Conservation (phyloP, 352 stramenopile genomes). For the Ophiocytium majus region DNA sequence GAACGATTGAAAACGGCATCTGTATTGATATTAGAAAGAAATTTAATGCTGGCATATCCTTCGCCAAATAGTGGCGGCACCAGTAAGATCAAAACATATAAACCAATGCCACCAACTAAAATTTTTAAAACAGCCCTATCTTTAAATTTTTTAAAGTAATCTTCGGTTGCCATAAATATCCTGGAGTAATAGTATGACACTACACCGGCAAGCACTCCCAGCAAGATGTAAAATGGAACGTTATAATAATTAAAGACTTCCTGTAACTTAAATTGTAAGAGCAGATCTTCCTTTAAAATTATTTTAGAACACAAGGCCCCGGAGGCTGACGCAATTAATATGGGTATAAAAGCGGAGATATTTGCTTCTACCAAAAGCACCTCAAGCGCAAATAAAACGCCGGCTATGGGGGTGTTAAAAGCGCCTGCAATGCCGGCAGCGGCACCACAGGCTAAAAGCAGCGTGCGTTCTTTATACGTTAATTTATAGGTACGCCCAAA, state of each 20-base stretch:
- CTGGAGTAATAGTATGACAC: conserved; percentile 5
- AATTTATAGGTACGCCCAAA: neutral
- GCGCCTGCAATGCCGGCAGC: conserved; percentile 65
- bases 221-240: conserved; percentile 1
- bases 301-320: neutral
- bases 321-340: conserved; percentile 4
- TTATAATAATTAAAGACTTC: conserved; percentile 13
- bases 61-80: conserved; percentile 5
- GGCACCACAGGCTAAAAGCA: conserved; percentile 62
- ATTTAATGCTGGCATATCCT: conserved; percentile 1
- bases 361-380: conserved; percentile 40
- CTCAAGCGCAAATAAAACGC: conserved; percentile 70
- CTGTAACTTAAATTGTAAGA: conserved; percentile 7
- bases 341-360: conserved; percentile 14
- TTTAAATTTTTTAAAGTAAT: conserved; percentile 11
- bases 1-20: neutral
- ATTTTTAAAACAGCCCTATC: neutral
- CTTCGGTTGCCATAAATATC: conserved; percentile 4
- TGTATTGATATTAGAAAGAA: neutral
- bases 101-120: neutral
- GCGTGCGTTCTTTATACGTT: conserved; percentile 18
- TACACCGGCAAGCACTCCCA: neutral
- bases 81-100: conserved; percentile 10
- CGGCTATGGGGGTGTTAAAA: conserved; percentile 68
- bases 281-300: conserved; percentile 1